Evolutionary conservation across 192 early-diverging fungal genomes (phyloP), one percentile per base, ranked within the genome.

Genomic region (Backusella parvicylindrica): DNA sequence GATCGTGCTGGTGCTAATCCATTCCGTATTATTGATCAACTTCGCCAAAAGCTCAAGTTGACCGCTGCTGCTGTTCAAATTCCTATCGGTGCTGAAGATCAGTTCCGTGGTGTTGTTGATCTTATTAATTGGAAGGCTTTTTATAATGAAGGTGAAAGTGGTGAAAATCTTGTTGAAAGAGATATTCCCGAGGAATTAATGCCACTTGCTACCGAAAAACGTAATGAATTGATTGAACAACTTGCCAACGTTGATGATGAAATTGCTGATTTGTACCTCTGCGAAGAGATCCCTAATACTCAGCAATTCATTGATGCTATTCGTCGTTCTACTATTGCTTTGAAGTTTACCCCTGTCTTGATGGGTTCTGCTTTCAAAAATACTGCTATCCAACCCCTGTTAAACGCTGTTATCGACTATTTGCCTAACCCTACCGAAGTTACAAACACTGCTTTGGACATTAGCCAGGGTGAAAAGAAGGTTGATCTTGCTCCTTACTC

Each of bases 81-180:
- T 37, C 93, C 94, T 28, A 95, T 98, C 73, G 98, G 96, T 26
- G 83, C 90, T 30, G 98, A 99, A 77, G 89, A 91, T 64, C 84
- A 93, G 36, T 91, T 99, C 68, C 81, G 90, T 70, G 98, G 98
- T 53, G 94, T 98, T 15, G 92, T 99, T 23, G 98, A 99, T 84
- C 77, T 99, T 33, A 84, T 99, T 49, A 79, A 89, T 18, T 91
- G 91, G 91, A 92, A 92, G 82, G 95, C 98, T 6, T 84, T 92
- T 75, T 92, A 92, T 86, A 96, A 98, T 81, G 93, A 95, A 75
- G 98, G 98, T 32, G 79, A 83, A 6, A 91, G 94, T 56, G 98
- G 97, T 60, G 91, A 93, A 77, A 84, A 84, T 18, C 82, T 99
- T 32, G 86, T 91, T 37, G 90, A 91, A 60, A 92, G 79, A 69